Percentiles rank a stretch among this genome's conserved stretches.
Evolutionary conservation across 2,329 filamentous ascomycete species (phyloP).

Genomic region (Calonectria naviculata): DNA sequence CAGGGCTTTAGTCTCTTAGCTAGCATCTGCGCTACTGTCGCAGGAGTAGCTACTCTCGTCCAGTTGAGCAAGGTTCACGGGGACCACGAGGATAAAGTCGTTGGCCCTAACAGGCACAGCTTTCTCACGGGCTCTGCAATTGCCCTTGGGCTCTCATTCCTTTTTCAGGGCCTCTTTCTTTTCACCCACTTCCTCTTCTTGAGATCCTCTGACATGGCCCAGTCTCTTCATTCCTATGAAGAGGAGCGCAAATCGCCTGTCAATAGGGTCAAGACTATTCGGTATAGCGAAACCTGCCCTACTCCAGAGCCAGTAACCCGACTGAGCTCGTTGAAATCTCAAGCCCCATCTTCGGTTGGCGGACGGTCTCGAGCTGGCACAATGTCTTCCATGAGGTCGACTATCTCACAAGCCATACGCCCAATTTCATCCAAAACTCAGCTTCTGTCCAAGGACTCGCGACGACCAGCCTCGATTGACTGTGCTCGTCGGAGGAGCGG

Average conservation of each 20-base stretch:
- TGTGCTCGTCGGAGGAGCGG: slow-evolving; percentile 50
- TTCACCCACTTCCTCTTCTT: slow-evolving; percentile 55
- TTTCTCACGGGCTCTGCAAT: slow-evolving; percentile 58
- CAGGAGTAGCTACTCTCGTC: slow-evolving; percentile 58
- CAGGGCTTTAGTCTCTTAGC: slow-evolving; percentile 48
- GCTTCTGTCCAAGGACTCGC: slow-evolving; percentile 58
- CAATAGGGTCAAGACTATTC: slow-evolving; percentile 61
- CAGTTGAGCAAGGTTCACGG: slow-evolving; percentile 44
- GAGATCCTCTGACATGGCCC: slow-evolving; percentile 38
- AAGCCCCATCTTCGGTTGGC: slow-evolving; percentile 55
- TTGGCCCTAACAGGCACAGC: slow-evolving; percentile 32
- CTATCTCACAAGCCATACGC: slow-evolving; percentile 58
- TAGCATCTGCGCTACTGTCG: slow-evolving; percentile 56
- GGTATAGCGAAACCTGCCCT: slow-evolving; percentile 59
- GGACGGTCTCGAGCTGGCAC: slow-evolving; percentile 38
- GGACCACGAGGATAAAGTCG: slow-evolving; percentile 21
- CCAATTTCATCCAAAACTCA: slow-evolving; percentile 68
- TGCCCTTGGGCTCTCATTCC: slow-evolving; percentile 57
- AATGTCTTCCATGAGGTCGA: slow-evolving; percentile 47
- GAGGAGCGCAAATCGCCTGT: slow-evolving; percentile 33
- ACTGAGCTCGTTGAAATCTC: slow-evolving; percentile 49
- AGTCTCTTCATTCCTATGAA: slow-evolving; percentile 36
- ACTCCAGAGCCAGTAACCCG: slow-evolving; percentile 45
- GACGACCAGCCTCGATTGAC: slow-evolving; percentile 61
- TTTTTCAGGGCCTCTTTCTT: slow-evolving; percentile 61